Conservation (phyloP, 2,329 filamentous ascomycete genomes). For the Exophiala sp. region DNA sequence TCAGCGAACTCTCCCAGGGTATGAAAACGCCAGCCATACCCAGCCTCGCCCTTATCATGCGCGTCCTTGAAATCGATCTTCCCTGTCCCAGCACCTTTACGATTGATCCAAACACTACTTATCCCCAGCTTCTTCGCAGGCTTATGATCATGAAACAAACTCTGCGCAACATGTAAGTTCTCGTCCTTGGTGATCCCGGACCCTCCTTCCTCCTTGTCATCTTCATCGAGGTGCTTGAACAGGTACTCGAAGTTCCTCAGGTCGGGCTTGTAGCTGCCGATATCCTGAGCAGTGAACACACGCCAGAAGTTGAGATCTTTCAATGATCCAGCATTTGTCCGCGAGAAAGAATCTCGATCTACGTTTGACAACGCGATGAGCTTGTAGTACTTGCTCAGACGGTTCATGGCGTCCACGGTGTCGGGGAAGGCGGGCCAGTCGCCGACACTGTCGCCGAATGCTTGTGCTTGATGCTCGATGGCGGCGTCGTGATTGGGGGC, state of each 20-base stretch:
- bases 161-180: slow-evolving; percentile 66
- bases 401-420: slow-evolving; percentile 51
- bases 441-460: slow-evolving; percentile 49
- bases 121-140: slow-evolving; percentile 60
- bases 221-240: slow-evolving; percentile 36
- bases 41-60: slow-evolving; percentile 39
- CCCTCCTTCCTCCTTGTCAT: slow-evolving; percentile 45
- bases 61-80: slow-evolving; percentile 28
- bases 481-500: slow-evolving; percentile 7
- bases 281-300: slow-evolving; percentile 66
- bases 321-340: slow-evolving; percentile 48
- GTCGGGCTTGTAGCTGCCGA: slow-evolving; percentile 68
- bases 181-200: slow-evolving; percentile 55
- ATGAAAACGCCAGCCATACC: slow-evolving; percentile 56
- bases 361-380: slow-evolving; percentile 57
- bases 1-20: slow-evolving; percentile 60
- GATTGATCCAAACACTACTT: slow-evolving; percentile 62
- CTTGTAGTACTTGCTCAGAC: slow-evolving; percentile 50
- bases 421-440: slow-evolving; percentile 57
- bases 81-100: slow-evolving; percentile 36
- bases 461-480: slow-evolving; percentile 34
- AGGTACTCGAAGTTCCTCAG: slow-evolving; percentile 63
- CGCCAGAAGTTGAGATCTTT: slow-evolving; percentile 57
- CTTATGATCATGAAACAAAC: slow-evolving; percentile 63
- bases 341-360: slow-evolving; percentile 49